phyloP scores from a whole-genome alignment of 2,329 filamentous ascomycete species.

The Fusarium pseudoanthophilum region DNA sequence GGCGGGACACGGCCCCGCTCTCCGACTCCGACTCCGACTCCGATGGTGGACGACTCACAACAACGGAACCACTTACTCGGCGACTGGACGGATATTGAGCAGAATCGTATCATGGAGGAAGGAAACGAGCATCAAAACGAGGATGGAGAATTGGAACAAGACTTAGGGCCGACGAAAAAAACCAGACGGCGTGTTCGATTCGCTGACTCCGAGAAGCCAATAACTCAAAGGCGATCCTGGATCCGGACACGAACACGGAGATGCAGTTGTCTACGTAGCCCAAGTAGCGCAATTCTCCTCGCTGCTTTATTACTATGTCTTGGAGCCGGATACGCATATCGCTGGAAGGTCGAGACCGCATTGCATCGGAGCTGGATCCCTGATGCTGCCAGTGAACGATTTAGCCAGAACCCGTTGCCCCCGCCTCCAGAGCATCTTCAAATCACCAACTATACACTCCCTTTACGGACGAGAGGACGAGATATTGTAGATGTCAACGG shows the following conservation, averaged over 20 bases:
- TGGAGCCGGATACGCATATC: slow-evolving; percentile 51
- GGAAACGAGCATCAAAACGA: background rate
- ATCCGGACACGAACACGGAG: slow-evolving; percentile 11
- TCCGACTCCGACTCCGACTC: background rate
- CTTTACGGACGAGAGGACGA: slow-evolving; percentile 68
- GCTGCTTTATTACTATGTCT: slow-evolving; percentile 45
- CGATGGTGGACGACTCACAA: slow-evolving; percentile 15
- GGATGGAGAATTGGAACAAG: background rate
- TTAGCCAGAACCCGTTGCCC: slow-evolving; percentile 60
- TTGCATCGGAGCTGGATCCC: slow-evolving; percentile 61
- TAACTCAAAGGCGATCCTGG: background rate
- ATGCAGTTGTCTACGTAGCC: slow-evolving; percentile 22
- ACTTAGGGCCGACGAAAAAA: background rate
- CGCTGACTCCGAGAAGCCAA: slow-evolving; percentile 9
- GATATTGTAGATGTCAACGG: slow-evolving; percentile 68
- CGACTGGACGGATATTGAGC: slow-evolving; percentile 33
- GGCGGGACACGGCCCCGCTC: slow-evolving; percentile 29
- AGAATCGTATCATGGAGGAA: background rate
- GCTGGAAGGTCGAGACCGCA: slow-evolving; percentile 58
- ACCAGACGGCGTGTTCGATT: slow-evolving; percentile 14
- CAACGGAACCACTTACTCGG: slow-evolving; percentile 33
- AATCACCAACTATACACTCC: slow-evolving; percentile 63
- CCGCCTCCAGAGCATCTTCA: slow-evolving; percentile 55
- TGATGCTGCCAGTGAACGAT: slow-evolving; percentile 58
- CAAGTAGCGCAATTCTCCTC: slow-evolving; percentile 51